Evolutionary conservation across 1,139 yeast species (phyloP).

Genomic region (Pichia sp.): DNA sequence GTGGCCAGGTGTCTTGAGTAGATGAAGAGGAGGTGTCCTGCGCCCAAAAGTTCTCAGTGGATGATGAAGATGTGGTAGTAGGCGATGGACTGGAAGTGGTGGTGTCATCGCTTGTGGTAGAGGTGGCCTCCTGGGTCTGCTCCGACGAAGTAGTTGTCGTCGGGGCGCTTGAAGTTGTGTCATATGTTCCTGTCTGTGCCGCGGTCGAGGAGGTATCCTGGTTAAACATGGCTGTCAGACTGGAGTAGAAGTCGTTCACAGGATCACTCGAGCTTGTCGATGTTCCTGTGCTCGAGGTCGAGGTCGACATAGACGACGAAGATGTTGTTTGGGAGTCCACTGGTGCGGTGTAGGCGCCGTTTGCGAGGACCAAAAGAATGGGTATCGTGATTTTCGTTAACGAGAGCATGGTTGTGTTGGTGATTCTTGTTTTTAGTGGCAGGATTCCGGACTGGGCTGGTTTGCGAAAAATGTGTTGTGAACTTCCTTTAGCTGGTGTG

Average conservation of each 20-base stretch:
- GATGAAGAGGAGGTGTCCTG: background rate
- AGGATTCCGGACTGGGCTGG: background rate
- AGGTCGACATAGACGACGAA: too few species aligned
- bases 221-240: background rate
- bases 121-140: background rate
- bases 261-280: background rate
- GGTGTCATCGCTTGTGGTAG: background rate
- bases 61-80: background rate
- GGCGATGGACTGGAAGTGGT: background rate
- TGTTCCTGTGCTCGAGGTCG: background rate
- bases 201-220: background rate
- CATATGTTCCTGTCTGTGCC: background rate
- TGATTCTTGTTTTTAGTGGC: too few species aligned
- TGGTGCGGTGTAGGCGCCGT: background rate
- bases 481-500: background rate
- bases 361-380: background rate
- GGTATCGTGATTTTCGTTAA: background rate
- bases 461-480: background rate
- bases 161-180: too few species aligned
- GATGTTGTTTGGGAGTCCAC: background rate
- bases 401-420: background rate
- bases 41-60: background rate
- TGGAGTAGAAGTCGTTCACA: background rate
- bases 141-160: too few species aligned
- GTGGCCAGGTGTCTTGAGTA: too few species aligned